Percentiles rank a stretch among this genome's conserved stretches.
phyloP scores from a whole-genome alignment of 257 asterid genomes.

The Mitragyna speciosa region DNA sequence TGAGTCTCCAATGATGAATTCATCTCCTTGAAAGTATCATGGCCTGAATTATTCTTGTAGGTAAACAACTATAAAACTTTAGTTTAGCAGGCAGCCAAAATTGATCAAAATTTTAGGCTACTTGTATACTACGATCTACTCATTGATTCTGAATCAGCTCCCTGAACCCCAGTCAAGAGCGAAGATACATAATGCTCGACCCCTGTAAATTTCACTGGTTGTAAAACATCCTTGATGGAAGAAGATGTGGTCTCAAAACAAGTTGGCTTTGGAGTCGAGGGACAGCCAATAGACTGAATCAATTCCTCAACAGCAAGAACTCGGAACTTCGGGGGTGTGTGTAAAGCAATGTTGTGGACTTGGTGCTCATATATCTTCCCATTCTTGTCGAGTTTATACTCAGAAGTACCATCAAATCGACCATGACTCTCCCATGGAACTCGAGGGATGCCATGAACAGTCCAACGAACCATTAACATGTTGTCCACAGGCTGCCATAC shows the following conservation, averaged over 20 bases:
- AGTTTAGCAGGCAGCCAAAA: constrained; percentile 6
- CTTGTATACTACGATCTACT: constrained; percentile 15
- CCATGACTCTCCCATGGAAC: constrained; percentile 93
- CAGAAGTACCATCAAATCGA: constrained; percentile 96
- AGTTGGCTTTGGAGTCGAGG: constrained; percentile 93
- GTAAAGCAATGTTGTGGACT: constrained; percentile 87
- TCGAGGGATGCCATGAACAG: constrained; percentile 84
- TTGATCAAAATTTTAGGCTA: constrained; percentile 22
- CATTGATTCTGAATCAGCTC: constrained; percentile 35
- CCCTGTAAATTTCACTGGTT: constrained; percentile 36
- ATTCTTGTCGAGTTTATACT: constrained; percentile 88
- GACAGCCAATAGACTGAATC: constrained; percentile 61
- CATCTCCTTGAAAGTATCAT: no score
- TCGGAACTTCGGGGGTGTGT: constrained; percentile 71
- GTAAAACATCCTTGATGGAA: constrained; percentile 28
- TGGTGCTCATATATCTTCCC: constrained; percentile 95
- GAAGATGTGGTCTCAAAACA: constrained; percentile 61
- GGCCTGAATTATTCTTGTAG: neutral
- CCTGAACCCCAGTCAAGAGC: constrained; percentile 30
- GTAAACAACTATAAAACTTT: neutral
- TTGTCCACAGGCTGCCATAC: constrained; percentile 96
- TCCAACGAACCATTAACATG: constrained; percentile 90
- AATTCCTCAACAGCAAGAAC: constrained; percentile 64
- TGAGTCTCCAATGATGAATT: no score
- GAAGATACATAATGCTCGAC: constrained; percentile 45